Base-by-base conservation (phyloP, 306 rosid genomes). In the Luffa acutangula region DNA sequence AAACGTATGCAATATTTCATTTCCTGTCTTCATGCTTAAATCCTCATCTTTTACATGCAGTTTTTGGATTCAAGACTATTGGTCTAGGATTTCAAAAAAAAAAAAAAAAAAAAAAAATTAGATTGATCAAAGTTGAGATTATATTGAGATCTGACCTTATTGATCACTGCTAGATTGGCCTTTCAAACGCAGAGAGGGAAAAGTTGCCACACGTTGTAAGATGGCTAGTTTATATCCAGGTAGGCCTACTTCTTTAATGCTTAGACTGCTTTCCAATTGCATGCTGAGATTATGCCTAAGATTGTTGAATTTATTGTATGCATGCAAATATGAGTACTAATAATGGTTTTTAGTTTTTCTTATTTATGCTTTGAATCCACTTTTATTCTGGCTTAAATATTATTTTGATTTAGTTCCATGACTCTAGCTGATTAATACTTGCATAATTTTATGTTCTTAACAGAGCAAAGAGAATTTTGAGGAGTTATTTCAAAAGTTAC, bases 171-270 rank as follows among this genome's bases (percentile, higher is more conserved):
- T 90, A 96, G 99, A 82, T 81, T 88, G 88, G 85, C 75, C 91
- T 95, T 85, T 74, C 91, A 34, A 86, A 83, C 14, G 58, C 88
- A 17, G 87, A 88, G 77, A 89, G 81, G 83, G 87, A 89, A 71
- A 87, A 88, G 72, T 82, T 93, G 75, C 89, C 89, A 8, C 93
- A 96, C 85, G 80, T 93, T 20, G 37, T 93, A 82, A 93, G 99
- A 90, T 96, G 99, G 98, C 33, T 83, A 51, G 96, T 89, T 83
- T 89, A 89, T 85, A 89, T 93, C 84, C 98, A 96, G 92, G 98
- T 96, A 88, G 58, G 77, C 76, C 53, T 83, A 54, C 17, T 13
- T 81, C 39, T 45, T 46, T 45, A 43, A 17, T 15, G 37, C 42
- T 8, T 48, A 31, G 5, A 33, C 60, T 51, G 37, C 77, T 56